phyloP scores from a whole-genome alignment of 1,139 yeast species.

The Candida glucosophila region DNA sequence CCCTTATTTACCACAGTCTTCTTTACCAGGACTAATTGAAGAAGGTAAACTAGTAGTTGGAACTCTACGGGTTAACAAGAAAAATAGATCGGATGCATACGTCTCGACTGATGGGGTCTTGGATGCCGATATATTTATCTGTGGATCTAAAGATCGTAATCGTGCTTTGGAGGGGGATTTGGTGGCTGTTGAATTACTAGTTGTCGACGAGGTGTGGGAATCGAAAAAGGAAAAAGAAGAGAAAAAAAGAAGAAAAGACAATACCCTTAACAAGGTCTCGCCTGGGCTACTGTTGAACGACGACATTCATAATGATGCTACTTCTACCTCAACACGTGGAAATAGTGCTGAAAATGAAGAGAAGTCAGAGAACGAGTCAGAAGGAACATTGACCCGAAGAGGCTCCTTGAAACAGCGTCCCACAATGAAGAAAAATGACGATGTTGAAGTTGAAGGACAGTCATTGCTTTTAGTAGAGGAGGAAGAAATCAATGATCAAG shows the following conservation, averaged over 20 bases:
- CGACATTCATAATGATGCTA: constrained; percentile 66
- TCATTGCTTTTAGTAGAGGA: constrained; percentile 85
- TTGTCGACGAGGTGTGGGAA: constrained; percentile 97
- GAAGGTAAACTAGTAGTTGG: constrained; percentile 94
- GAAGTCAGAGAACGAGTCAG: constrained; percentile 11
- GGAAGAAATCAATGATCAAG: constrained; percentile 88
- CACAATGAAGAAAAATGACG: constrained; percentile 96
- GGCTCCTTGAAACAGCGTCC: constrained; percentile 95
- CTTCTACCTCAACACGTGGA: constrained; percentile 31
- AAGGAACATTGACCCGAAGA: constrained; percentile 55
- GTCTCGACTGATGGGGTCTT: constrained; percentile 92
- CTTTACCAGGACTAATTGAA: constrained; percentile 78
- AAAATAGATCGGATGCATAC: constrained; percentile 94
- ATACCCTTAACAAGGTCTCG: constrained; percentile 27
- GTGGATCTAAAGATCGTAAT: constrained; percentile 98
- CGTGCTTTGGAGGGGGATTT: constrained; percentile 95
- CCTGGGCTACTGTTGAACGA: constrained; percentile 37
- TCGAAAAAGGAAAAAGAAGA: constrained; percentile 95
- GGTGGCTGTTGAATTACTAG: constrained; percentile 88
- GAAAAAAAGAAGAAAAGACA: constrained; percentile 87
- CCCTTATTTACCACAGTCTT: constrained; percentile 90
- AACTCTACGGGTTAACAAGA: constrained; percentile 84
- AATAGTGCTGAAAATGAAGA: constrained; percentile 12
- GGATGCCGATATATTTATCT: constrained; percentile 93
- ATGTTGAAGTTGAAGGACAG: constrained; percentile 97